phyloP scores from a whole-genome alignment of 2,329 filamentous ascomycete genomes.

The Hymenotorrendiella dingleyae region DNA sequence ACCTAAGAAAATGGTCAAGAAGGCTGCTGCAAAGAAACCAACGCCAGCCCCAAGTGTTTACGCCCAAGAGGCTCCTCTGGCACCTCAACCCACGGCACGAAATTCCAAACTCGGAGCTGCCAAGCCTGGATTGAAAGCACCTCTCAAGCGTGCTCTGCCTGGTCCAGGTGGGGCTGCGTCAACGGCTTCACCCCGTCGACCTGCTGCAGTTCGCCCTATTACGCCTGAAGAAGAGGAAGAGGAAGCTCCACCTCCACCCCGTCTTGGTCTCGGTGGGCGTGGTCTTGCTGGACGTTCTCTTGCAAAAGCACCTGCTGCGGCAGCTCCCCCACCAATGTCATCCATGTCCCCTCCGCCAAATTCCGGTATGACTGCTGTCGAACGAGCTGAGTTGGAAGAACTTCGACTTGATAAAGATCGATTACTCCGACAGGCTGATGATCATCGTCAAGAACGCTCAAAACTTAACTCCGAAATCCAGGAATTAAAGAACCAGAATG shows the following conservation, averaged over 20 bases:
- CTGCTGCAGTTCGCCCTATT: constrained; percentile 41
- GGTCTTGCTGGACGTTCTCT: constrained; percentile 83
- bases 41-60: constrained; percentile 39
- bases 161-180: constrained; percentile 37
- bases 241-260: constrained; percentile 31
- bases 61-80: constrained; percentile 46
- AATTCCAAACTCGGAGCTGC: constrained; percentile 51
- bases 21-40: constrained; percentile 42
- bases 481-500: constrained; percentile 95
- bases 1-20: constrained; percentile 39
- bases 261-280: constrained; percentile 38
- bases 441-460: constrained; percentile 73
- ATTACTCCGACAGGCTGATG: constrained; percentile 68
- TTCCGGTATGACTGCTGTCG: constrained; percentile 67
- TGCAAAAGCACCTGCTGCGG: constrained; percentile 55
- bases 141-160: constrained; percentile 48
- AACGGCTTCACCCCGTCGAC: constrained; percentile 40
- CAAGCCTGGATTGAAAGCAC: constrained; percentile 50
- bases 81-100: constrained; percentile 53
- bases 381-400: constrained; percentile 88
- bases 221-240: constrained; percentile 40
- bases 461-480: constrained; percentile 82
- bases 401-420: constrained; percentile 78
- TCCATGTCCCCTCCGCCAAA: constrained; percentile 53
- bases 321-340: constrained; percentile 42